Evolutionary conservation across 805 yeast species (phyloP).

Genomic region (Suhomyces pyralidae): DNA sequence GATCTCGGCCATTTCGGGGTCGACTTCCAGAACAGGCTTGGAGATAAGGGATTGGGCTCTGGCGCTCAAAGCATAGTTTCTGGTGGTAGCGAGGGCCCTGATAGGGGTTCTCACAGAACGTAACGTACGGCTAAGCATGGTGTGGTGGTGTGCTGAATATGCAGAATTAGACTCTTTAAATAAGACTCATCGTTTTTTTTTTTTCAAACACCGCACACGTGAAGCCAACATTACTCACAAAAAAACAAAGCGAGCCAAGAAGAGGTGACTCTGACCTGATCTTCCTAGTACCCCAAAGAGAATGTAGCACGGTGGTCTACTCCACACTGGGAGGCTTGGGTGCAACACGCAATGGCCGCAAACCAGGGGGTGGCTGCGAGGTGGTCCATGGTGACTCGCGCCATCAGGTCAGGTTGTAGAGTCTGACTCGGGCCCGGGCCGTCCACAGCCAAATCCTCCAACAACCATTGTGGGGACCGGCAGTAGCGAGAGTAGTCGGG

Average conservation of each 20-base stretch:
- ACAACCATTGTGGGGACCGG: neutral
- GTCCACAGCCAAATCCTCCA: neutral
- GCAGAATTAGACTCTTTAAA: no score
- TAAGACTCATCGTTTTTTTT: slow-evolving; percentile 1
- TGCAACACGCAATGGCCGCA: slow-evolving; percentile 1
- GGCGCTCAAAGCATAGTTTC: slow-evolving; percentile 62
- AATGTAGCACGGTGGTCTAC: neutral
- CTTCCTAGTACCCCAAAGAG: neutral
- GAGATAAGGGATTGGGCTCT: slow-evolving; percentile 65
- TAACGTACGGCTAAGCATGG: slow-evolving; percentile 25
- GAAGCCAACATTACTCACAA: neutral
- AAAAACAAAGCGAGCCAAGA: no score
- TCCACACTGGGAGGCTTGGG: neutral
- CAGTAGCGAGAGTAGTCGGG: neutral
- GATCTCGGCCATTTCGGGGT: slow-evolving; percentile 75
- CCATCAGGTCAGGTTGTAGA: slow-evolving; percentile 6
- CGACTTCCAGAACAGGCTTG: slow-evolving; percentile 59
- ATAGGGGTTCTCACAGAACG: slow-evolving; percentile 24
- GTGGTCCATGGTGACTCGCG: slow-evolving; percentile 7
- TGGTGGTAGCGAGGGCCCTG: slow-evolving; percentile 14
- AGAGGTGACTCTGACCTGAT: neutral
- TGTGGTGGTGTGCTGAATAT: no score
- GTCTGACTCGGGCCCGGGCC: slow-evolving; percentile 5
- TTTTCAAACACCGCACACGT: neutral
- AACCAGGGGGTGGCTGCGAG: slow-evolving; percentile 10